phyloP scores from a whole-genome alignment of 352 stramenopile genomes.

The Peronospora belbahrii region DNA sequence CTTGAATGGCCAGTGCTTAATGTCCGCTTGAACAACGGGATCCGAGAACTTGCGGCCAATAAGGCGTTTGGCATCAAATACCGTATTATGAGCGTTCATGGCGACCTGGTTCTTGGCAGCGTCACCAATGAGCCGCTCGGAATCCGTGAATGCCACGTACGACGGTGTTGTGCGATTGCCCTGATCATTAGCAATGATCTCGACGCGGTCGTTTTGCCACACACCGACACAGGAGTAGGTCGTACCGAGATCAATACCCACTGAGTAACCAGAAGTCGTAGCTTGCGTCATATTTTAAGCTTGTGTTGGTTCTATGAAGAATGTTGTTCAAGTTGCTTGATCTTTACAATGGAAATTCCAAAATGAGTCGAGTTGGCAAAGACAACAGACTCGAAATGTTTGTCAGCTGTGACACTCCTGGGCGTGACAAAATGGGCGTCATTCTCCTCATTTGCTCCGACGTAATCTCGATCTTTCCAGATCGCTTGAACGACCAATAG shows the following conservation, averaged over 20 bases:
- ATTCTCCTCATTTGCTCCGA: too few relatives aligned
- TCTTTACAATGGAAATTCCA: too few relatives aligned
- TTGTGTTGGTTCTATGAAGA: too few relatives aligned
- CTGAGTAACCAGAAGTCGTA: conserved; percentile 30
- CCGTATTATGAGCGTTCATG: conserved; percentile 92
- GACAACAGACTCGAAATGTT: too few relatives aligned
- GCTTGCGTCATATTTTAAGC: too few relatives aligned
- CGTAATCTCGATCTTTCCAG: too few relatives aligned
- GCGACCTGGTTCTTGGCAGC: conserved; percentile 89
- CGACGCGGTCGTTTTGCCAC: conserved; percentile 91
- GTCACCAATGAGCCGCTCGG: conserved; percentile 90
- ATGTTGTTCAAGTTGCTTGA: too few relatives aligned
- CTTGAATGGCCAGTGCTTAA: conserved; percentile 63
- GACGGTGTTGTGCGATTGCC: conserved; percentile 94
- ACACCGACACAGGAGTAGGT: conserved; percentile 92
- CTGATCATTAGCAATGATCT: conserved; percentile 95
- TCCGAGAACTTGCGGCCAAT: conserved; percentile 93
- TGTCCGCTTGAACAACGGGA: conserved; percentile 76
- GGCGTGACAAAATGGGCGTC: too few relatives aligned
- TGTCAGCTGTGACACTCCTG: too few relatives aligned
- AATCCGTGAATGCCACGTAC: conserved; percentile 92
- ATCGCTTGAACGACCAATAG: too few relatives aligned
- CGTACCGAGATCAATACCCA: conserved; percentile 88
- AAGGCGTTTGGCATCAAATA: conserved; percentile 95
- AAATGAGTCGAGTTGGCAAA: too few relatives aligned